Base-by-base conservation (phyloP, 306 rosid genomes). In the Acmispon strigosus region DNA sequence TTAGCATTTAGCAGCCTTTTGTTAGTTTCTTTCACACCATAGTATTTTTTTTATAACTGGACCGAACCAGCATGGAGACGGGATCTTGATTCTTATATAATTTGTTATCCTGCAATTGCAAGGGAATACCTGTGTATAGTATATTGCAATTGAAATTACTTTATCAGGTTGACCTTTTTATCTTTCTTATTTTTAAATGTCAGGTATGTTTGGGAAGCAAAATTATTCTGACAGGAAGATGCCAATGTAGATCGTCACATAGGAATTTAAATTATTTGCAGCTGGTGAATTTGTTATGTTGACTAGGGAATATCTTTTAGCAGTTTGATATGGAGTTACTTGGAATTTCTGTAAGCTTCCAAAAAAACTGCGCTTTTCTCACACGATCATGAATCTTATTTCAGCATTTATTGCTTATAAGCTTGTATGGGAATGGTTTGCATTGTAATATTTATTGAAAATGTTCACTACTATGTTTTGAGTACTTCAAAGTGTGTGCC, bases 171-270 rank as follows among this genome's bases (percentile, higher is more conserved):
- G 57, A 27, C 51, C 15, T 2, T 49, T 14, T 43, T 71, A 7
- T 13, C 18, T 32, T 5, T 44, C 27, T 66, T 57, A 5, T 17
- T 6, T 69, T 43, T 56, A 15, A 29, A 64, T 70, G 36, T 39
- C 83, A 75, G 73, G 72, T 73, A 65, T 70, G 66, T 66, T 13
- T 59, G 58, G 71, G 49, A 78, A 70, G 66, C 73, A 60, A 64
- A 34, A 27, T 32, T 64, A 27, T 54, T 53, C n/a, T 67, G 41
- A 48, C 10, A 6, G 48, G 70, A 36, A 65, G 72, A 66, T 48
- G 45, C 71, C 76, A 42, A 56, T 81, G 74, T 62, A 58, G 79
- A 77, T 77, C 10, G 10, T 52, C 10, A 16, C 27, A 17, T 44
- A 63, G 37, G 49, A 36, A 39, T 62, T 67, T 29, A 76, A 66